Evolutionary conservation across 192 early-diverging fungal genomes (phyloP), one percentile per base, ranked within the genome.

Genomic region (Spinellus fusiger): DNA sequence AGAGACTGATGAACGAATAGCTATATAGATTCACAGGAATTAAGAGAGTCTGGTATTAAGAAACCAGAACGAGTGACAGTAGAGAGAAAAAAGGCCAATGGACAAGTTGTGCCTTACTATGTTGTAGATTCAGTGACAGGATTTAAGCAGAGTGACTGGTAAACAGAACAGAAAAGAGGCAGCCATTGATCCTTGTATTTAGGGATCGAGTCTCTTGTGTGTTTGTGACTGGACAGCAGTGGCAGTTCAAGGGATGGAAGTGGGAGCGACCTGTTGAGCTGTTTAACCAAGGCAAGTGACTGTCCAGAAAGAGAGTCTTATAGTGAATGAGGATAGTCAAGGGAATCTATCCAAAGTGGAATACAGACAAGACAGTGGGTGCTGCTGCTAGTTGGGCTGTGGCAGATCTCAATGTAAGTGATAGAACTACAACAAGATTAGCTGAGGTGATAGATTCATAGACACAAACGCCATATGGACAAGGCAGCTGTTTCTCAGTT

Each of bases 221-320:
- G 20, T 90, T 98, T 71, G 86, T 87, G n/a, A 86, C 84, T 32
- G 95, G 95, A 27, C 89, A 88, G 37, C 81, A 82, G 27, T 98
- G 95, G 95, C 93, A 95, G 70, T 98, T 98, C 68, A 93, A 90
- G 60, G 81, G 84, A 40, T 98, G 93, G 91, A 88, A 84, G 59
- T 95, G 89, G 83, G 79, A 82, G 34, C 80, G 88, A 23, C 95
- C 94, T 3, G 78, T 86, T 26, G 85, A 91, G 56, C 73, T 96
- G 9, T 98, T 98, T 73, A 71, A 78, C 15, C 83, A 90, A 68
- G 70, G 70, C 66, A 72, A 60, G 40, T 16, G 16, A 2, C 20
- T 47, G 62, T 48, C 10, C 3, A 27, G 16, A 3, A 27, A 38
- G 20, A 26, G 1, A 16, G 5, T 12, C 1, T 25, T 38, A 40